Base-by-base conservation (phyloP, 306 rosid species). In the Cyamopsis tetragonoloba region DNA sequence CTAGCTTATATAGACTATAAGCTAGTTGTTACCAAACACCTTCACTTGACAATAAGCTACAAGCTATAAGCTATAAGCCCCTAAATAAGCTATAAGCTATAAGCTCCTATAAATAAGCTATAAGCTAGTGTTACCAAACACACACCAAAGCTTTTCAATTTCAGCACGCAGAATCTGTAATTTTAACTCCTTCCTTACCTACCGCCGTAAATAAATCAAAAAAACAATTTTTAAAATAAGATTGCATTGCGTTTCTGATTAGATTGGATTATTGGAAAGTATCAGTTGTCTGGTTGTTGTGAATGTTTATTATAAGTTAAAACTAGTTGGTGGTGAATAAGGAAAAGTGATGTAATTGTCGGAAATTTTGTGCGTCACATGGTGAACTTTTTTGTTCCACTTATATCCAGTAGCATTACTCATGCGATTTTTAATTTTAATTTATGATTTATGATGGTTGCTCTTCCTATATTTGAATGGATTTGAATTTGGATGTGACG, bases 221-320 rank as follows among this genome's bases (percentile, higher is more conserved):
- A n/a, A n/a, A n/a, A n/a, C n/a, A 55, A 13, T 13, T n/a, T 26
- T 53, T 9, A 1, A 5, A 5, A 28, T n/a, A 1, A 23, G 2
- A 2, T 37, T 5, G 6, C n/a, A 27, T 43, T n/a, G n/a, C n/a
- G n/a, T 58, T 51, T 49, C 44, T 34, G 43, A 20, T 3, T 60
- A 48, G 5, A 57, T 57, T 19, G 67, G 50, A 66, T 42, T 4
- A 57, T 57, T 19, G 67, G 50, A 66, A 78, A 17, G 43, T 56
- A 68, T n/a, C 39, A 44, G 50, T 62, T 22, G 54, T 56, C 39
- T 10, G 84, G 80, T 74, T 54, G 77, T 71, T 70, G 78, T 51
- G 66, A 49, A 53, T 26, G 83, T 79, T 76, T 49, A 76, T 76
- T 61, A 70, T 28, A 44, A 58, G 24, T 69, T 75, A 19, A 70